Percentiles rank a stretch among this genome's conserved stretches.
phyloP scores from a whole-genome alignment of 108 stramenopile species.

The Fragilaria crotonensis region DNA sequence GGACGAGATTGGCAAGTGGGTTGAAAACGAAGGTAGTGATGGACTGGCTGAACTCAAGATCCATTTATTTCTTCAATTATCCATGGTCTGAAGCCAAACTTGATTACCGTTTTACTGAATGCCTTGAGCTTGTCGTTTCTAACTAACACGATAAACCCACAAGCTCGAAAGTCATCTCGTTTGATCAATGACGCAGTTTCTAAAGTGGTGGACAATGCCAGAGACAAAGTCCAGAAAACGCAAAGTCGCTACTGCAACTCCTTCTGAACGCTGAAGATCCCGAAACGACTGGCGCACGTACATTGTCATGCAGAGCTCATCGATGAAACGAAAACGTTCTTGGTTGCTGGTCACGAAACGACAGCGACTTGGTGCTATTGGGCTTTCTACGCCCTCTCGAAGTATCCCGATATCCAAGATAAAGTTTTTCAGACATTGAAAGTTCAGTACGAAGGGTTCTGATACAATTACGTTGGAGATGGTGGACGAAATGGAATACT shows the following conservation, averaged over 20 bases:
- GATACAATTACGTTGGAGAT: constrained; percentile 29
- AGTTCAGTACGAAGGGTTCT: constrained; percentile 14
- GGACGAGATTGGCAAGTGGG: constrained; percentile 36
- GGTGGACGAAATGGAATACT: constrained; percentile 49
- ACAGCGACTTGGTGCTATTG: constrained; percentile 51
- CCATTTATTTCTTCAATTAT: constrained; percentile 19
- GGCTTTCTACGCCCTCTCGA: constrained; percentile 42
- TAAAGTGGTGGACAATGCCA: constrained; percentile 32
- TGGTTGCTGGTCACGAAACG: constrained; percentile 68
- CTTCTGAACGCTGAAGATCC: constrained; percentile 42
- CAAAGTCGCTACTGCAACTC: constrained; percentile 35
- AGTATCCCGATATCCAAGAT: constrained; percentile 37
- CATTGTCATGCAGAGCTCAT: constrained; percentile 33
- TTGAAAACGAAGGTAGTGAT: constrained; percentile 9
- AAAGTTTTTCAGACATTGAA: constrained; percentile 38
- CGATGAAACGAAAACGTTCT: constrained; percentile 59
- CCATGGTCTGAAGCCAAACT: constrained; percentile 10
- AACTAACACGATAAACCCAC: no score
- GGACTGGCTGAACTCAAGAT: no score
- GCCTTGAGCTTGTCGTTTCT: constrained; percentile 1
- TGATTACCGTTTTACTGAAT: constrained; percentile 13
- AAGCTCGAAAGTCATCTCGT: no score
- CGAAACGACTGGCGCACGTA: no score
- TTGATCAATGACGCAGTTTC: constrained; percentile 32
- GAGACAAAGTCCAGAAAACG: constrained; percentile 4